phyloP scores from a whole-genome alignment of 768 basidiomycete genomes.

The Dentipellis sp. region DNA sequence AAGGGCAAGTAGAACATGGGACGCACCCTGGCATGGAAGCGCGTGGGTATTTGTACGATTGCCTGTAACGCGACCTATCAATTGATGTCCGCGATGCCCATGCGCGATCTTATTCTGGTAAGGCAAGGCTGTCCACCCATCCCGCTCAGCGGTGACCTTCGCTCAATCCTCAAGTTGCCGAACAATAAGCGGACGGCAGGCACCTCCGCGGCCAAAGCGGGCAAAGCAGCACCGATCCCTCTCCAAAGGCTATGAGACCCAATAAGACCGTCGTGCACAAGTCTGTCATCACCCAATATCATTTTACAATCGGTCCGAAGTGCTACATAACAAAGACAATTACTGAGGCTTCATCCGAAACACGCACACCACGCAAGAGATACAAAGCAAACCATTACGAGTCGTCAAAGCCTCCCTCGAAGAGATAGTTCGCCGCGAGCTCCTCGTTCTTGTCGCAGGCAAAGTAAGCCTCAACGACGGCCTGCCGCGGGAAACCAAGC shows the following conservation, averaged over 20 bases:
- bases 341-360: neutral
- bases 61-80: too few species aligned
- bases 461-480: slow-evolving; percentile 85
- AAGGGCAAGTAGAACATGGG: slow-evolving; percentile 1
- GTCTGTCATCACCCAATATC: too few species aligned
- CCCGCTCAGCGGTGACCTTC: too few species aligned
- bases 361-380: neutral
- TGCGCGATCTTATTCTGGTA: too few species aligned
- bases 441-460: slow-evolving; percentile 97
- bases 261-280: too few species aligned
- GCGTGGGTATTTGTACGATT: neutral
- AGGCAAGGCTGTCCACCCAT: too few species aligned
- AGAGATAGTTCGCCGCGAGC: slow-evolving; percentile 88
- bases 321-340: neutral
- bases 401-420: slow-evolving; percentile 62
- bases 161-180: too few species aligned
- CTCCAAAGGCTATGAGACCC: too few species aligned
- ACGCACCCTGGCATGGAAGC: neutral
- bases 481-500: slow-evolving; percentile 79
- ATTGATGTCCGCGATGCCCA: too few species aligned
- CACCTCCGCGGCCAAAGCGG: too few species aligned
- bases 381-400: slow-evolving; percentile 11
- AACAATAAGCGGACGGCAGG: too few species aligned
- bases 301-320: neutral
- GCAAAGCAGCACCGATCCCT: too few species aligned